Evolutionary conservation across 345 rosid species (phyloP), one percentile per base, ranked within the genome.

Genomic region (Populus euphratica): DNA sequence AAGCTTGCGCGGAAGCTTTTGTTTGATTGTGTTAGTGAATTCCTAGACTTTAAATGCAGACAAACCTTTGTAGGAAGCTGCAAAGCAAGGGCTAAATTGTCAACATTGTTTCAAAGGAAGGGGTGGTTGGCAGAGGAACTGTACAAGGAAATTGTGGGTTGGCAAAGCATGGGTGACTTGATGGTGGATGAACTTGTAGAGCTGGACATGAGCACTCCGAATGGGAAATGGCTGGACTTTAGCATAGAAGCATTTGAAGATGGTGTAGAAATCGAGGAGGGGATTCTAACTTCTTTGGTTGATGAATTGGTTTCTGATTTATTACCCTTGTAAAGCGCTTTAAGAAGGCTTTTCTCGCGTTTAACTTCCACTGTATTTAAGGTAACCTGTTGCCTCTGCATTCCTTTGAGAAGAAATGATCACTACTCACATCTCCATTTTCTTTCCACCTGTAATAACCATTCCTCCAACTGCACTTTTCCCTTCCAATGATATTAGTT

Each of bases 181-280:
- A 86, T 87, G 92, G 91, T 93, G 79, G 98, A 95, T 75, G 97
- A 92, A 61, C 92, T 95, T 75, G 92, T 92, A 36, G 92, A 91
- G 68, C 89, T 73, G 75, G 94, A 95, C 77, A 93, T 93, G 99
- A 89, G 87, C 86, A 80, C 80, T 25, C 52, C 18, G 38, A 39
- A 80, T 67, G 99, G 97, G 68, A 92, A 72, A 67, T 95, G 99
- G 98, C 76, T 87, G 76, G 93, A 91, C 56, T 93, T 91, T 73
- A 85, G 83, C 31, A 67, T 64, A 21, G 99, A 95, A 85, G 84
- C 83, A 21, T 86, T 85, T 27, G 93, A 93, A 83, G 91, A 90
- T 69, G 91, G 97, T 70, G 76, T 79, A 67, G 93, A 84, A 76
- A 85, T 95, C 73, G 97, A 90, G 80, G 81, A 81, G 54, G 84